Evolutionary conservation across 164 flowering plant species (phyloP).

Genomic region (Pachysandra terminalis): DNA sequence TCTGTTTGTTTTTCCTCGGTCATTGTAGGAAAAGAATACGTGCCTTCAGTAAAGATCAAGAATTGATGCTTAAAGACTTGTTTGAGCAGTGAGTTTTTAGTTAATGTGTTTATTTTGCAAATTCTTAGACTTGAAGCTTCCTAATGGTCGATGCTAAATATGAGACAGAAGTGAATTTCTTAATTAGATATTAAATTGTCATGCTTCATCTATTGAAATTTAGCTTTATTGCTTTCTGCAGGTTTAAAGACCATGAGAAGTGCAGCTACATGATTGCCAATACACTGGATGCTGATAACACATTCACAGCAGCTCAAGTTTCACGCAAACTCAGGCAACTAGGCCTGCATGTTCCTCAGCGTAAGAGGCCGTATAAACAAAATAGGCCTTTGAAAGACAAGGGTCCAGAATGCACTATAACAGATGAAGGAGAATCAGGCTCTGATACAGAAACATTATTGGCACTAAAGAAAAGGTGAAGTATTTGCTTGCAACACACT

Average conservation of each 20-base stretch:
- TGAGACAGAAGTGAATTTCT: too few species aligned
- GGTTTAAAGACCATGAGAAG: conserved; percentile 75
- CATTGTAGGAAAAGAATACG: conserved; percentile 56
- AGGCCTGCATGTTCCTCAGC: conserved; percentile 50
- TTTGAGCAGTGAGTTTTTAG: conserved; percentile 71
- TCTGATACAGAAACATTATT: conserved; percentile 64
- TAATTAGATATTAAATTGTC: too few species aligned
- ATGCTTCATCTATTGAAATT: conserved; percentile 3
- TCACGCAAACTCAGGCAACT: conserved; percentile 81
- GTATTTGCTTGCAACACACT: not conserved
- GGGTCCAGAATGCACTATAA: conserved; percentile 17
- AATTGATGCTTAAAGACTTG: conserved; percentile 49
- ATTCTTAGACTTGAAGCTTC: not conserved
- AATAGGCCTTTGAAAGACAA: conserved; percentile 33
- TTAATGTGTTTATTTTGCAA: conserved; percentile 2
- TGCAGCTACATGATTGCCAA: conserved; percentile 86
- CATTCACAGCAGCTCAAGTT: conserved; percentile 61
- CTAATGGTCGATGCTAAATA: not conserved
- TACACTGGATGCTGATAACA: conserved; percentile 56
- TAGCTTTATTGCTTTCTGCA: conserved; percentile 26
- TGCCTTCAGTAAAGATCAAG: conserved; percentile 71
- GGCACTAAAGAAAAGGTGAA: conserved; percentile 41
- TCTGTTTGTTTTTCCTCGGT: conserved; percentile 23
- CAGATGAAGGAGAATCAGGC: conserved; percentile 23
- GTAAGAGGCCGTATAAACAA: conserved; percentile 25